Evolutionary conservation across 2,329 filamentous ascomycete species (phyloP).

Genomic region (Huntiella decipiens): DNA sequence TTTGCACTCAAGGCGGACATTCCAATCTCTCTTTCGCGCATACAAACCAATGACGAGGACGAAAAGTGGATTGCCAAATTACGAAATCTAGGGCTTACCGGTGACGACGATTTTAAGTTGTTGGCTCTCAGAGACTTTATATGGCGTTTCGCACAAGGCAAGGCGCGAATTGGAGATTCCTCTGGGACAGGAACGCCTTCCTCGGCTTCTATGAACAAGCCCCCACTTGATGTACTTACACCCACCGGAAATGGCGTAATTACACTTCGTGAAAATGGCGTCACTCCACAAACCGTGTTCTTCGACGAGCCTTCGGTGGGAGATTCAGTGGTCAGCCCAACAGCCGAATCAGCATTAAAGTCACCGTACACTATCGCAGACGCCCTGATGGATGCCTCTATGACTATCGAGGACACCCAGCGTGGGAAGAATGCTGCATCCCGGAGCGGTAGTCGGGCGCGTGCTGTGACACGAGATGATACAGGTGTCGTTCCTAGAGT

Average conservation of each 20-base stretch:
- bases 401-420: constrained; percentile 54
- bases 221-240: constrained; percentile 48
- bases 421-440: constrained; percentile 30
- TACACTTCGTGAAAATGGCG: constrained; percentile 18
- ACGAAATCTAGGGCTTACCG: constrained; percentile 60
- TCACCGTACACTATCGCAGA: constrained; percentile 65
- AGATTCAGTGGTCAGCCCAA: constrained; percentile 8
- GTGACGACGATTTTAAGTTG: constrained; percentile 79
- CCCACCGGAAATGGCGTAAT: constrained; percentile 28
- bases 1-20: constrained; percentile 34
- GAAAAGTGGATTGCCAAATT: constrained; percentile 80
- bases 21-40: constrained; percentile 38
- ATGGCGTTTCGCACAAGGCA: constrained; percentile 63
- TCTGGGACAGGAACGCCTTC: constrained; percentile 16
- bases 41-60: constrained; percentile 73
- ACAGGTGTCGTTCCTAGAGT: too few relatives aligned
- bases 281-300: constrained; percentile 75
- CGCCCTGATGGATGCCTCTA: constrained; percentile 78
- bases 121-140: constrained; percentile 77
- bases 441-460: constrained; percentile 6
- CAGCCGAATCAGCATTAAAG: constrained; percentile 18
- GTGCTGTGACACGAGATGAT: constrained; percentile 6
- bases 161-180: constrained; percentile 30
- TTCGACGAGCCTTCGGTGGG: constrained; percentile 49
- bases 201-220: constrained; percentile 20